These are phyloP conservation scores for Rostrohypoxylon terebratum DNA, from an alignment of 495 filamentous ascomycete species.

Conservation along the genomic window DNA sequence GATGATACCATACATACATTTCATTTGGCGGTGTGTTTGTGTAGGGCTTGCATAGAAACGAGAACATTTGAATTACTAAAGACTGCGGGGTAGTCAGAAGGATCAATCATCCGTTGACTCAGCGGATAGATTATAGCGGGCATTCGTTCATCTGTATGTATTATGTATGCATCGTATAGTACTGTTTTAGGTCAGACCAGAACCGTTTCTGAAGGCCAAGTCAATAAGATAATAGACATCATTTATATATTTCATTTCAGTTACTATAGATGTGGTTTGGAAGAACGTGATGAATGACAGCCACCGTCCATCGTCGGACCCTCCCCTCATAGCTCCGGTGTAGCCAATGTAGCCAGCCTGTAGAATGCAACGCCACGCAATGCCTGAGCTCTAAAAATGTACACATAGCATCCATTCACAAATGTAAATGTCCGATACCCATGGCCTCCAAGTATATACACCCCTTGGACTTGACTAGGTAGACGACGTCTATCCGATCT, in stretches of 20 bases:
- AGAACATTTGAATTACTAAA: not conserved
- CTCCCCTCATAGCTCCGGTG: not conserved
- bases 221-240: not conserved
- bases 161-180: not conserved
- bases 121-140: not conserved
- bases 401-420: constrained; percentile 6
- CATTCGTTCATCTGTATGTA: constrained; percentile 8
- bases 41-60: not conserved
- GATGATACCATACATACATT: constrained; percentile 16
- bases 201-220: not conserved
- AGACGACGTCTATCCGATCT: not conserved
- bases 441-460: constrained; percentile 22
- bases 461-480: not conserved
- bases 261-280: not conserved
- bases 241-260: constrained; percentile 5
- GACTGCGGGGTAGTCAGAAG: not conserved
- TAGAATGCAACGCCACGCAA: constrained; percentile 19
- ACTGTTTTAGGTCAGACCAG: not conserved
- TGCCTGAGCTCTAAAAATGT: constrained; percentile 9
- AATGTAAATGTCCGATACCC: not conserved
- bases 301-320: not conserved
- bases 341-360: constrained; percentile 5
- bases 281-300: constrained; percentile 21
- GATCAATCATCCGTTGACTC: not conserved
- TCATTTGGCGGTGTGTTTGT: constrained; percentile 5